Conservation (phyloP, 179 eudicot genomes). For the Silene vulgaris region DNA sequence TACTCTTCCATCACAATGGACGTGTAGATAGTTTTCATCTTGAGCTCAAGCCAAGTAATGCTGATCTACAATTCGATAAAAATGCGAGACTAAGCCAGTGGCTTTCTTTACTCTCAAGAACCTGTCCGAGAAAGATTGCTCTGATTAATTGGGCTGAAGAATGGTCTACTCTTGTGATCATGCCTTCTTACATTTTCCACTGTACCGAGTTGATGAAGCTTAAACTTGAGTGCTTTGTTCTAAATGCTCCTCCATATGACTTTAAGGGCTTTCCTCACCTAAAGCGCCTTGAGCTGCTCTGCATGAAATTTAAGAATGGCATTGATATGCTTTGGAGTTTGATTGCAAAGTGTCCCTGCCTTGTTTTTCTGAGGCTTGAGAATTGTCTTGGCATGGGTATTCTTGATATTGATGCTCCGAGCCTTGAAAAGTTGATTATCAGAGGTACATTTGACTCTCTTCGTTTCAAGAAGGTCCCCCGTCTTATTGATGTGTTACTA, state of each 20-base stretch:
- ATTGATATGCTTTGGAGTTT: constrained; percentile 9
- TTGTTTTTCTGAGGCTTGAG: not conserved
- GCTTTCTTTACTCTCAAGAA: not conserved
- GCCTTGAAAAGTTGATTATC: not conserved
- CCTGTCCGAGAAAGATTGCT: not conserved
- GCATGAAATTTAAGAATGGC: not conserved
- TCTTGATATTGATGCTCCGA: not conserved
- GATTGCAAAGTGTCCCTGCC: not conserved
- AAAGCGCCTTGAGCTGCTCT: not conserved
- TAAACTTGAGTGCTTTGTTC: constrained; percentile 13
- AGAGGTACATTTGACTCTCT: not conserved
- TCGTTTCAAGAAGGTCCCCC: not conserved
- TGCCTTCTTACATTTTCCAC: constrained; percentile 14
- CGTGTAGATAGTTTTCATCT: not conserved
- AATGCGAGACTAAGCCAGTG: constrained; percentile 3
- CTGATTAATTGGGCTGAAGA: constrained; percentile 1
- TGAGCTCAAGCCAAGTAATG: not conserved
- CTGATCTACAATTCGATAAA: not conserved
- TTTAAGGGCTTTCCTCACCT: constrained; percentile 10
- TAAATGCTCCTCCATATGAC: not conserved
- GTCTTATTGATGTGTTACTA: not conserved
- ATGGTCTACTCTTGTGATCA: not conserved
- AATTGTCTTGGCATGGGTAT: constrained; percentile 3
- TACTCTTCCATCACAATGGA: constrained; percentile 12
- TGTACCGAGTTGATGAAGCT: not conserved